Conservation (phyloP, 192 early-diverging fungal species). For the Backusella tuberculispora region DNA sequence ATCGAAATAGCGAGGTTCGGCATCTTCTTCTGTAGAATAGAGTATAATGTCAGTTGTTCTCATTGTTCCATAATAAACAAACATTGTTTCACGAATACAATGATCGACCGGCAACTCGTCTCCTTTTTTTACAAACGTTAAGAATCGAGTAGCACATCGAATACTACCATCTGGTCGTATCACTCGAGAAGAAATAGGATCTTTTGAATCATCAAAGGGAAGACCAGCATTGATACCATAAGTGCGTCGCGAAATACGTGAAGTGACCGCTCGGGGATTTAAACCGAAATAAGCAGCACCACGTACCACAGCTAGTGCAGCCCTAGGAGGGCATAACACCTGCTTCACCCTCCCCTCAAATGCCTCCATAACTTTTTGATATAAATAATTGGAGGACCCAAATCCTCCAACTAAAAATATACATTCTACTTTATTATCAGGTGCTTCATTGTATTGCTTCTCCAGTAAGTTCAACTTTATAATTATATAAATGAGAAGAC, state of each 20-base stretch:
- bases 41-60: conserved; percentile 37
- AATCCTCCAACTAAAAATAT: conserved; percentile 63
- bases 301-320: conserved; percentile 55
- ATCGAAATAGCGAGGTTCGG: conserved; percentile 30
- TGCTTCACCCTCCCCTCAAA: conserved; percentile 45
- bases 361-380: conserved; percentile 40
- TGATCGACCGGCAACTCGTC: conserved; percentile 50
- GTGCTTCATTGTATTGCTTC: conserved; percentile 42
- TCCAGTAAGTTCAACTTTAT: conserved; percentile 45
- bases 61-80: conserved; percentile 40
- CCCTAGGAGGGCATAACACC: conserved; percentile 47
- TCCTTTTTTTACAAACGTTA: conserved; percentile 39
- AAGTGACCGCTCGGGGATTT: conserved; percentile 45
- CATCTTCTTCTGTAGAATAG: conserved; percentile 35
- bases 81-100: conserved; percentile 49
- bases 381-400: conserved; percentile 54
- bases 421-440: conserved; percentile 39
- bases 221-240: conserved; percentile 56
- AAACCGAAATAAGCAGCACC: conserved; percentile 58
- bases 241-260: conserved; percentile 48
- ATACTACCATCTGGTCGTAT: conserved; percentile 50
- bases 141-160: conserved; percentile 39
- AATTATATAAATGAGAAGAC: background rate
- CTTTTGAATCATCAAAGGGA: conserved; percentile 45
- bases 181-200: conserved; percentile 46